Base-by-base conservation (phyloP, 2,329 filamentous ascomycete genomes). In the Verticillium nubilum region DNA sequence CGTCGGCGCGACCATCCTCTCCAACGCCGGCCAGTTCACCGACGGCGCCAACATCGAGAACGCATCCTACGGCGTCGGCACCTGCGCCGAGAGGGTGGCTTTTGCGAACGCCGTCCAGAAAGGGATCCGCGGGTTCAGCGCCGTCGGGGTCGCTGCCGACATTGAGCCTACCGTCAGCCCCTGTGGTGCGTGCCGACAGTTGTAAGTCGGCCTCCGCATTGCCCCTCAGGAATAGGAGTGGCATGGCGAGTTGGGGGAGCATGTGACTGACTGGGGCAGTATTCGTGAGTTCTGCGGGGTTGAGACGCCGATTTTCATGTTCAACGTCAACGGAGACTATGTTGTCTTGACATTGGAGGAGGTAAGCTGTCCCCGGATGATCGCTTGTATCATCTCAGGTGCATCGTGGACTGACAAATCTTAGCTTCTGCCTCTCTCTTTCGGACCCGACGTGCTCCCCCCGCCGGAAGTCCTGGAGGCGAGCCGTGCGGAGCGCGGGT, bases 111-210 rank as follows among this genome's bases (percentile, higher is more conserved):
- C 94, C 25, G 84, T 97, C 5, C 83, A 85, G 6, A 77, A 77
- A 57, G 83, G 84, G 3, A 74, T 83, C 64, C 75, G 73, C 33
- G 68, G 57, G 9, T 91, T 96, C 76, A 87, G 86, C 69, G 94
- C 93, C 23, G 75, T 99, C 25, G 94, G 90, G 17, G 92, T 99
- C 4, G 84, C 90, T 6, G 96, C 93, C 5, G 90, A 97, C 71
- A 88, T 90, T 50, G 76, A 74, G 31, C 84, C 86, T 29, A 86
- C 87, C 4, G 83, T 83, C 54, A 87, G 88, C 63, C 95, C 95
- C 0, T 99, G 95, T 72, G 95, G 95, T 59, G 97, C 97, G 92
- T 98, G 94, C 73, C 82, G 94, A 67, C 94, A 97, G 73, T 96
- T 94, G 89, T 92, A 71, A 78, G 85, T 81, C 57, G 56, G 37